Evolutionary conservation across 176 grass and related monocot species (phyloP).

Genomic region (Musa acuminata): DNA sequence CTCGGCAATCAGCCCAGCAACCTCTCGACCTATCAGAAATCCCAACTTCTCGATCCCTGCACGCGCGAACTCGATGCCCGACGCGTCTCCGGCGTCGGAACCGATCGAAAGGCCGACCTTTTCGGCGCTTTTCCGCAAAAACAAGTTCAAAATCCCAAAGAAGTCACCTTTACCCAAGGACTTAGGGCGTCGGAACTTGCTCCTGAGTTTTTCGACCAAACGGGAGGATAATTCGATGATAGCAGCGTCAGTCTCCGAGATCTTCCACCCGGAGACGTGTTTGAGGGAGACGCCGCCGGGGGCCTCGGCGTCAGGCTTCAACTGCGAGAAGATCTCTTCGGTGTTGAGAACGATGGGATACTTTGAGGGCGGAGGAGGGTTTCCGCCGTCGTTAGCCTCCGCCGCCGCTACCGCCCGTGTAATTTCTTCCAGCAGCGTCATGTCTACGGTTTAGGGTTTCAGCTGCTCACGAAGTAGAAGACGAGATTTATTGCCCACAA

Average conservation of each 20-base stretch:
- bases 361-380: background rate
- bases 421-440: constrained; percentile 65
- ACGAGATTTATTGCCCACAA: background rate
- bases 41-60: constrained; percentile 2
- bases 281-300: constrained; percentile 18
- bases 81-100: background rate
- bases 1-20: background rate
- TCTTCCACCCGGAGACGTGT: constrained; percentile 45
- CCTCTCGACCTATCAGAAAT: background rate
- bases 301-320: constrained; percentile 1
- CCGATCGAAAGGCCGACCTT: constrained; percentile 5
- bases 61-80: background rate
- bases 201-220: background rate
- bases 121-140: background rate
- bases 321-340: constrained; percentile 21
- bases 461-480: background rate
- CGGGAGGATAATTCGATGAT: constrained; percentile 1
- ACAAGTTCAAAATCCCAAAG: background rate
- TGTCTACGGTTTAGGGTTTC: constrained; percentile 3
- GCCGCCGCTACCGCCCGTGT: background rate
- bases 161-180: background rate
- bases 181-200: background rate
- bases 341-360: constrained; percentile 48
- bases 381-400: background rate
- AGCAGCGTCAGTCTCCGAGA: constrained; percentile 35